A percentile compares a stretch with the other conserved stretches of the same genome.
Conservation (phyloP, 169 alveolate species). For the Toxoplasma gondii region DNA sequence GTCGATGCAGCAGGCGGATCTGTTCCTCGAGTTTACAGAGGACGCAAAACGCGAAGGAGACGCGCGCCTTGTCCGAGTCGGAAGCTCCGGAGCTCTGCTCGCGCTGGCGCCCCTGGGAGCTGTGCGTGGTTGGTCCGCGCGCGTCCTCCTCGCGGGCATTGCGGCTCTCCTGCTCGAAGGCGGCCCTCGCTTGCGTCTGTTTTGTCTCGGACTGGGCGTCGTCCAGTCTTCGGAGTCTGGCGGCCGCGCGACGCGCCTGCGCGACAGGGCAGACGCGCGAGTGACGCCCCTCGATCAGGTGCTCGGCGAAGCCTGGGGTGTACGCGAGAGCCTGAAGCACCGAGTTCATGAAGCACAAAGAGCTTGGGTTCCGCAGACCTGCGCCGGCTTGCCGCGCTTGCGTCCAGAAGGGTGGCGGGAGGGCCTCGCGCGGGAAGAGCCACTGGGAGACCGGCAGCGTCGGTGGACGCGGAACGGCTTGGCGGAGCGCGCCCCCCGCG, state of each 20-base stretch:
- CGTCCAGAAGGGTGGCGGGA: background rate
- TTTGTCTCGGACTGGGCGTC: background rate
- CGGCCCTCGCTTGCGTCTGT: background rate
- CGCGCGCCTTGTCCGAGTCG: background rate
- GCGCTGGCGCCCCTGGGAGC: background rate
- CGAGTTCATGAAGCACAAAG: constrained; percentile 60
- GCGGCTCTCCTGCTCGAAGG: background rate
- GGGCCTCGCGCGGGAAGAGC: background rate
- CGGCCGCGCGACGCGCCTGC: background rate
- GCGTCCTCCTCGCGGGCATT: background rate
- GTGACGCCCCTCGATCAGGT: constrained; percentile 51
- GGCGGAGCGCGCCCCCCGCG: background rate
- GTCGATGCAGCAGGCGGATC: constrained; percentile 61
- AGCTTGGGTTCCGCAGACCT: constrained; percentile 61
- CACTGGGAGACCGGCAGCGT: background rate
- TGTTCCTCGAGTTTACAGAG: constrained; percentile 79
- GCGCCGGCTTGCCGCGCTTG: constrained; percentile 37
- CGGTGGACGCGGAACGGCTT: background rate
- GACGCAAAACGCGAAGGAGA: constrained; percentile 61
- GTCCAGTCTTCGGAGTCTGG: background rate
- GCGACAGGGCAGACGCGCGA: constrained; percentile 38
- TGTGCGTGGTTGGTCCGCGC: background rate
- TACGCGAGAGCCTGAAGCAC: constrained; percentile 65
- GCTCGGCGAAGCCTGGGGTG: constrained; percentile 64
- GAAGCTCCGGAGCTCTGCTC: too few species aligned